Evolutionary conservation across 2,329 filamentous ascomycete genomes (phyloP).

Genomic region (Chaetomiaceae sp.): DNA sequence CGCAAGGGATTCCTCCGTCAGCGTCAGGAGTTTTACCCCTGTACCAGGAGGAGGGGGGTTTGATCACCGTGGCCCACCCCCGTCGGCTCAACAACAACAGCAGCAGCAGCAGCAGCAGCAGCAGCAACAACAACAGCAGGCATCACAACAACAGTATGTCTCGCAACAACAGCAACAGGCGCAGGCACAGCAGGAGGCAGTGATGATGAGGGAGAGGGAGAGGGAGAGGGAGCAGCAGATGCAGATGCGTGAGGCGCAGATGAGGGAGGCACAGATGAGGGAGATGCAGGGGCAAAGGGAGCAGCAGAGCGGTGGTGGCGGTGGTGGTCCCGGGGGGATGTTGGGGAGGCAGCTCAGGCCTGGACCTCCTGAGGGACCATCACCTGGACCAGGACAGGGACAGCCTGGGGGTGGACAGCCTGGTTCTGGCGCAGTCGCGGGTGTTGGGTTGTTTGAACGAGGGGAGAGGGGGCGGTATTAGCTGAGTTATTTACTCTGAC

Average conservation of each 20-base stretch:
- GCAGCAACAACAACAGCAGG: not conserved
- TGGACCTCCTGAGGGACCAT: no score
- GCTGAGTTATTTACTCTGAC: no score
- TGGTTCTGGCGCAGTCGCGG: not conserved
- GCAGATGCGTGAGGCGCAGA: slow-evolving; percentile 7
- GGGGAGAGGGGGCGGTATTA: slow-evolving; percentile 1
- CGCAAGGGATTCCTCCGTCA: not conserved
- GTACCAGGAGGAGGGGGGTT: slow-evolving; percentile 22
- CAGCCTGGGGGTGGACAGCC: not conserved
- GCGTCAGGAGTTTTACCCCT: slow-evolving; percentile 25
- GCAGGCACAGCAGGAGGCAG: not conserved
- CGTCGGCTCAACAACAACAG: not conserved
- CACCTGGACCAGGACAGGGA: not conserved
- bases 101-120: not conserved
- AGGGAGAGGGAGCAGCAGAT: slow-evolving; percentile 2
- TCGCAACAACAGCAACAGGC: not conserved
- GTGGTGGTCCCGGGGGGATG: not conserved
- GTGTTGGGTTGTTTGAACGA: not conserved
- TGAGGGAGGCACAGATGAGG: slow-evolving; percentile 12
- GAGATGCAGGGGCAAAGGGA: slow-evolving; percentile 4
- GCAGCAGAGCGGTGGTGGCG: not conserved
- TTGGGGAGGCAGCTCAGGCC: slow-evolving; percentile 11
- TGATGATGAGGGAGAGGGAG: not conserved
- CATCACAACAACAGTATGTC: not conserved
- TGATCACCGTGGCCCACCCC: slow-evolving; percentile 21